Evolutionary conservation across 2,329 filamentous ascomycete genomes (phyloP), one percentile per base, ranked within the genome.

Genomic region (Plectosphaerella sp.): DNA sequence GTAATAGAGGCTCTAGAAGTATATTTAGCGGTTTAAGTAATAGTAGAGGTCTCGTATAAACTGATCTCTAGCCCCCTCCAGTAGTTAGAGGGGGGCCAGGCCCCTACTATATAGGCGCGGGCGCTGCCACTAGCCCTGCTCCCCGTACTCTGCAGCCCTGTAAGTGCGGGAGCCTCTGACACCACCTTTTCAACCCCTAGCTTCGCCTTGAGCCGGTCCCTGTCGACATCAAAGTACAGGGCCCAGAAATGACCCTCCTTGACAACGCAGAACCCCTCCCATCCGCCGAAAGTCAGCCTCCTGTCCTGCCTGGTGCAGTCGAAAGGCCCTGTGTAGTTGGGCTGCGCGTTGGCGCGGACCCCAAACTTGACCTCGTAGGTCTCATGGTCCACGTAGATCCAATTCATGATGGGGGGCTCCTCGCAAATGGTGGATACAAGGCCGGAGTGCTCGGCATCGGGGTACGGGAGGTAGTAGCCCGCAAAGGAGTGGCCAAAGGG

Each of bases 401-500:
- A 78, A 60, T 78, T 78, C 59, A 78, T 65, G 57, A 76, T 70
- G 2, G 75, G 75, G 15, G 75, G 72, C 11, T 72, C 73, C 48
- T 76, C 70, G 15, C 69, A 74, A 43, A 78, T 77, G 7, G 73
- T 77, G 48, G 71, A 76, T 22, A 78, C 75, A 2, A 78, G 62
- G 4, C 75, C 75, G 28, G 75, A 69, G 42, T 72, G 70, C 24
- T 63, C 52, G n/a, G 70, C 58, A 18, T 79, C 79, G 4, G 80
- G 80, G 55, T 82, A 83, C 1, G 79, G 78, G 14, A 83, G 67
- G 57, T 75, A 83, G 59, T 84, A 83, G 18, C 80, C 80, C 3
- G 77, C 72, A 57, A 81, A 83, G 0, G 76, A 73, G 58, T 83
- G 78, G 4, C 77, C 73, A 47, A 67, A 65, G 2, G 57, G 62